These are phyloP conservation scores for Chlamydomonas applanata DNA, from an alignment of 139 green algal genomes.

Conservation along the genomic window DNA sequence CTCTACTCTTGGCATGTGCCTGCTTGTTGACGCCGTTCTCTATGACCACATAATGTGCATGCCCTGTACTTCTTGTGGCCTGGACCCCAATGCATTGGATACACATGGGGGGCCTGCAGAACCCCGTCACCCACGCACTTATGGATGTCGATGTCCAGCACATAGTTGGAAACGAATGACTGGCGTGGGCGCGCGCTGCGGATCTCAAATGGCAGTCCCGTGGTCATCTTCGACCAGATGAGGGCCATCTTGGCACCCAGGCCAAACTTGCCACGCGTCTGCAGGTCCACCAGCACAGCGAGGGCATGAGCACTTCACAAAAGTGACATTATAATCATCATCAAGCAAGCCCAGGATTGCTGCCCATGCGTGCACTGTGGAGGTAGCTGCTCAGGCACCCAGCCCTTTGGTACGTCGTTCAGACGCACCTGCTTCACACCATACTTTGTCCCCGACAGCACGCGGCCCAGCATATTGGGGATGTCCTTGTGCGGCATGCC, in stretches of 20 bases:
- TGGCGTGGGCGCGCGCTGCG: constrained; percentile 50
- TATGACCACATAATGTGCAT: too few species aligned
- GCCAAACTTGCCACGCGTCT: constrained; percentile 96
- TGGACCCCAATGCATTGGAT: too few species aligned
- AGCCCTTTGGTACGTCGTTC: background rate
- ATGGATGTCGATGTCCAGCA: constrained; percentile 97
- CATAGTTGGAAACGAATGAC: constrained; percentile 70
- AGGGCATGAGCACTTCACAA: too few species aligned
- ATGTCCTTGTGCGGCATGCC: constrained; percentile 96
- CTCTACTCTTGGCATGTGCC: too few species aligned
- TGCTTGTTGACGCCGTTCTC: too few species aligned
- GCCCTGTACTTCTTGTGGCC: too few species aligned
- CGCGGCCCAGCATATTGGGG: constrained; percentile 90
- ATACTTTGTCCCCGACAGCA: constrained; percentile 95
- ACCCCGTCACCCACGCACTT: constrained; percentile 25
- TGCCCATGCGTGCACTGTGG: too few species aligned
- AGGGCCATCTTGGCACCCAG: constrained; percentile 98
- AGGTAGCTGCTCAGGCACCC: background rate
- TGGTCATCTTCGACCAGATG: constrained; percentile 96
- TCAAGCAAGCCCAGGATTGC: too few species aligned
- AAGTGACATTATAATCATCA: too few species aligned
- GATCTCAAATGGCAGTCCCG: constrained; percentile 90
- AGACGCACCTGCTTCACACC: constrained; percentile 67
- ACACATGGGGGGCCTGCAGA: too few species aligned
- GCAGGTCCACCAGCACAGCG: constrained; percentile 5